phyloP scores from a whole-genome alignment of 2,329 filamentous ascomycete genomes.

The Paecilomyces variotii region DNA sequence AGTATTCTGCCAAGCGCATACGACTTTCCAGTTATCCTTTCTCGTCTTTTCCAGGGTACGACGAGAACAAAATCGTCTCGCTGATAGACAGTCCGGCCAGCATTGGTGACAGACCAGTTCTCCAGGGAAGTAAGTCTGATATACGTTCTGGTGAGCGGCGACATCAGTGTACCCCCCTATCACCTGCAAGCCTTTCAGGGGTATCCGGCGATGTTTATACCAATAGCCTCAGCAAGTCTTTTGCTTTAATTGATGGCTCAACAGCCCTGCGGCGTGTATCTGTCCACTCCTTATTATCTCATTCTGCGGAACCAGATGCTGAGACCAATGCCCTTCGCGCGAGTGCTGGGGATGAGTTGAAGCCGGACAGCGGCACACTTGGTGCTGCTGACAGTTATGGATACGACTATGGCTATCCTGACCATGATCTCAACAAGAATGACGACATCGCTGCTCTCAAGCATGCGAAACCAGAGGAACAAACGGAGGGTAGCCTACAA shows the following conservation, averaged over 20 bases:
- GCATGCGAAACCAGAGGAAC: constrained; percentile 12
- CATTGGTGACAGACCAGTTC: not conserved
- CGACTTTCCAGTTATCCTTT: not conserved
- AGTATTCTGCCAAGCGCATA: not conserved
- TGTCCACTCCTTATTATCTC: constrained; percentile 56
- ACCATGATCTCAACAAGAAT: constrained; percentile 63
- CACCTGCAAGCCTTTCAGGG: not conserved
- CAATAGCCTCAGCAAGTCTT: not conserved
- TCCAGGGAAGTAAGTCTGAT: not conserved
- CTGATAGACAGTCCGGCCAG: not conserved
- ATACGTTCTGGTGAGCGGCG: not conserved
- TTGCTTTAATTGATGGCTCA: constrained; percentile 8
- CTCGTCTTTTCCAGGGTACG: not conserved
- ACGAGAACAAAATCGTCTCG: not conserved
- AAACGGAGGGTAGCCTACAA: constrained; percentile 1
- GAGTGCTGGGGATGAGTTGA: constrained; percentile 15
- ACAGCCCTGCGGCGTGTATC: constrained; percentile 49
- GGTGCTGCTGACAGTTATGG: constrained; percentile 49
- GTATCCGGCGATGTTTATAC: not conserved
- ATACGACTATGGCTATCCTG: constrained; percentile 61
- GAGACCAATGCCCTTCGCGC: constrained; percentile 5
- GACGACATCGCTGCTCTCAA: constrained; percentile 50
- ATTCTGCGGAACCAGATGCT: constrained; percentile 33
- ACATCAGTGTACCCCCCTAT: not conserved
- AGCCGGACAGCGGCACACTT: constrained; percentile 24